Base-by-base conservation (phyloP, 805 yeast genomes). In the Tetrapisispora iriomotensis region DNA sequence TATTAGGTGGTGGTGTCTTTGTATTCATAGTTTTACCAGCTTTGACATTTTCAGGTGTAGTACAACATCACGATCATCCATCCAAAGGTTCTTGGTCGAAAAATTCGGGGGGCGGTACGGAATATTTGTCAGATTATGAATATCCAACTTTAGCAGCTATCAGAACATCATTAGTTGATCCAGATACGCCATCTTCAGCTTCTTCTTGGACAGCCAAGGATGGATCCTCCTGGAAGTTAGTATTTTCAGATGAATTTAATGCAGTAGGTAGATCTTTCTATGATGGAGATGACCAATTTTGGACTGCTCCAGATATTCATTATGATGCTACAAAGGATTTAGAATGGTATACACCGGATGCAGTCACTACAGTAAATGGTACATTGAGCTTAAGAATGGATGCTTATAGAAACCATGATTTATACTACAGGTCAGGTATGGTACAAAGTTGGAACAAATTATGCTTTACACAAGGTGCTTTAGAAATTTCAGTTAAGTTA, bases 271-370 rank as follows among this genome's bases (percentile, higher is more conserved):
- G 96, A 53, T 80, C 94, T 3, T 88, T 88, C 56, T 87, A 85
- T 59, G 81, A 75, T 8, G 92, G 90, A 32, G 95, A 87, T 56
- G 96, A 87, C 58, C 95, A 84, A 60, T 86, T 82, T 55, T 88
- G 90, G 82, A 74, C 82, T 32, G 95, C 86, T 3, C 83, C 79
- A 2, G 85, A 87, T 62, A 50, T 87, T 26, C 76, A 86, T 58
- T 88, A 88, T 60, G 88, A 72, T 39, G 95, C 95, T 19, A 88
- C 96, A 6, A 64, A 73, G 41, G 96, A 88, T 67, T 70, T 86
- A 54, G 96, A 88, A 65, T 88, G 96, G 96, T 88, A 88, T 61
- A 80, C 77, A 44, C 97, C 97, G 1, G 96, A 88, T 58, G 95
- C 95, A 1, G 77, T 71, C 3, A 71, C 78, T 23, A 88, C 96